Evolutionary conservation across 2,329 filamentous ascomycete genomes (phyloP).

Genomic region (Hortaea sp.): DNA sequence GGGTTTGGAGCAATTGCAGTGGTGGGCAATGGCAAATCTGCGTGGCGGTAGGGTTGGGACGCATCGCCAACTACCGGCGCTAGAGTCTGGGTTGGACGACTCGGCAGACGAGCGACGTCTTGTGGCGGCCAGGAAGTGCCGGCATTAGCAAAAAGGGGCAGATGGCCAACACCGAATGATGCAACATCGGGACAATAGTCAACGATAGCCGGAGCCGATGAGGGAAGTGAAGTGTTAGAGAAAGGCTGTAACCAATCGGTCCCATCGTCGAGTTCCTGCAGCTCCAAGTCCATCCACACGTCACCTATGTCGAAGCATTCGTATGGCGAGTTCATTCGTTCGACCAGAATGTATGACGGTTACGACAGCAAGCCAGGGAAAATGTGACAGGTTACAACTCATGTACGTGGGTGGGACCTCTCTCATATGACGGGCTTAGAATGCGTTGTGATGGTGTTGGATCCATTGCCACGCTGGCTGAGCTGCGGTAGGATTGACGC

Average conservation of each 20-base stretch:
- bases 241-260: neutral
- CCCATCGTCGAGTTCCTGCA: constrained; percentile 4
- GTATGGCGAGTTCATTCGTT: constrained; percentile 1
- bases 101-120: neutral
- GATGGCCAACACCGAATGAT: neutral
- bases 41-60: neutral
- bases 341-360: neutral
- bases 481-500: too few relatives aligned
- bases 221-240: neutral
- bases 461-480: too few relatives aligned
- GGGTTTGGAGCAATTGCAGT: neutral
- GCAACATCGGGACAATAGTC: too few relatives aligned
- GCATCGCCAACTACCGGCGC: too few relatives aligned
- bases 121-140: neutral
- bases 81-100: neutral
- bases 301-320: constrained; percentile 1
- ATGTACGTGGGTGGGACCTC: neutral
- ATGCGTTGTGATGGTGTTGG: too few relatives aligned
- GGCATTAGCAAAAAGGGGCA: neutral
- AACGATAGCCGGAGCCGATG: constrained; percentile 3
- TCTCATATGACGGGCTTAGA: neutral
- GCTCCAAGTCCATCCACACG: constrained; percentile 2
- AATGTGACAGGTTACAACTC: neutral
- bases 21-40: neutral
- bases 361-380: neutral